A percentile compares a stretch with the other conserved stretches of the same genome.
phyloP scores from a whole-genome alignment of 108 stramenopile genomes.

The Cylindrotheca fusiformis region DNA sequence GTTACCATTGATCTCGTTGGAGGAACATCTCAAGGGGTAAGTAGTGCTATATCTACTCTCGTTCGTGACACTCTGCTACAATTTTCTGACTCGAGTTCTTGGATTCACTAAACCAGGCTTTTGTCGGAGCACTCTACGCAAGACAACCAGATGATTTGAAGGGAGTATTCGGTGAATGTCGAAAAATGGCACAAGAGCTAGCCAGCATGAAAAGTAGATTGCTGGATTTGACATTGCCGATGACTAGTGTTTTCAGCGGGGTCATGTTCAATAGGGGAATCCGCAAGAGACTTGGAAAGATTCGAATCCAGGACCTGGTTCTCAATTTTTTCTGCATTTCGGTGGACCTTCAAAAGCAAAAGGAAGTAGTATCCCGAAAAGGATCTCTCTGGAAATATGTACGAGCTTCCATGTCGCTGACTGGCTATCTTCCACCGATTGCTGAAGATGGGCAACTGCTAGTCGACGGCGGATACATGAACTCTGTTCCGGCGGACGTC shows the following conservation, averaged over 20 bases:
- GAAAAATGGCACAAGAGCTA: slow-evolving; percentile 43
- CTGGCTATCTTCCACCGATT: slow-evolving; percentile 61
- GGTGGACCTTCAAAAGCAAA: slow-evolving; percentile 39
- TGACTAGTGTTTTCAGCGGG: slow-evolving; percentile 42
- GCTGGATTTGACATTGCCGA: slow-evolving; percentile 49
- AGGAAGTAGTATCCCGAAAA: slow-evolving; percentile 37
- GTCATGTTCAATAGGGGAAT: slow-evolving; percentile 48
- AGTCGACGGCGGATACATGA: slow-evolving; percentile 69
- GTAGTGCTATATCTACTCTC: too few relatives aligned
- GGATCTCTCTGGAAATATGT: slow-evolving; percentile 57
- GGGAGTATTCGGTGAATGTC: slow-evolving; percentile 10
- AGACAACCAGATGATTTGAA: slow-evolving; percentile 46
- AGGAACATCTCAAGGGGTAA: slow-evolving; percentile 48
- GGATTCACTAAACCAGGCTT: too few relatives aligned
- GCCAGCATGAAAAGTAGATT: slow-evolving; percentile 43
- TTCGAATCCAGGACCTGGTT: slow-evolving; percentile 58
- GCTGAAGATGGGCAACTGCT: slow-evolving; percentile 44
- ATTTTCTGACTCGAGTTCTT: too few relatives aligned
- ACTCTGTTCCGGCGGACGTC: slow-evolving; percentile 55
- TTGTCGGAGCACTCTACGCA: slow-evolving; percentile 36
- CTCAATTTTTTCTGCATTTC: slow-evolving; percentile 58
- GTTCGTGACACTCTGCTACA: too few relatives aligned
- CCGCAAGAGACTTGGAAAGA: slow-evolving; percentile 32
- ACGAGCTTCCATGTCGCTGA: slow-evolving; percentile 55
- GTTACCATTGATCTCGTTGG: slow-evolving; percentile 51